Base-by-base conservation (phyloP, 1,284 basidiomycete genomes). In the Pyrrhoderma noxium region DNA sequence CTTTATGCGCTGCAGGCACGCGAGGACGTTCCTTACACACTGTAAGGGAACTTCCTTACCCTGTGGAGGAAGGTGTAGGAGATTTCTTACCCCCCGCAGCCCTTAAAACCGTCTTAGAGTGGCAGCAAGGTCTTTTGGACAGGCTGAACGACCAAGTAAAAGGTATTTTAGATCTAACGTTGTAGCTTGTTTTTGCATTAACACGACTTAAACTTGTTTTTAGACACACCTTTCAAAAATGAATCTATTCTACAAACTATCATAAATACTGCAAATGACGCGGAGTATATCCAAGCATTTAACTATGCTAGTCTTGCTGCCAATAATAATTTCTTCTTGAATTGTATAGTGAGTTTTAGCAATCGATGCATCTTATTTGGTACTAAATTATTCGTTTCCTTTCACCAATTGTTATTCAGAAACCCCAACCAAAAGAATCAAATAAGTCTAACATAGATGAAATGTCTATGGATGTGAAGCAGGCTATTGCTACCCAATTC, bases 271-370 rank as follows among this genome's bases (percentile, higher is more conserved):
- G 80, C 92, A 2, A 64, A 69, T 27, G 74, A 83, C 49, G 77
- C 79, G 38, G 72, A 76, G 35, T 71, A 80, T 55, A 76, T 82
- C 2, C 70, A 94, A 44, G 82, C 83, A 35, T 98, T 94, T 71
- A 96, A 92, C 70, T 93, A 94, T 62, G 93, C 93, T 2, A 88
- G 87, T 56, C 79, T 92, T 48, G 91, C 95, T 9, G 73, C 97
- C 57, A 99, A 99, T 72, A 98, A 97, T 67, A 85, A 83, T 61
- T 99, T 93, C 76, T 99, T 98, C 76, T 77, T 99, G 23, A 79
- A 88, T 60, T 76, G 75, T 52, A 73, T 99, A 42, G 90, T 94
- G 66, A 55, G 89, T 78, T n/a, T n/a, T n/a, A n/a, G n/a, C n/a
- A n/a, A n/a, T n/a, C n/a, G n/a, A n/a, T n/a, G 42, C 19, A 45